Percentiles rank a stretch among this genome's conserved stretches.
These are phyloP conservation scores for Phytophthora quininea DNA, from an alignment of 352 stramenopile genomes.

Conservation along the genomic window DNA sequence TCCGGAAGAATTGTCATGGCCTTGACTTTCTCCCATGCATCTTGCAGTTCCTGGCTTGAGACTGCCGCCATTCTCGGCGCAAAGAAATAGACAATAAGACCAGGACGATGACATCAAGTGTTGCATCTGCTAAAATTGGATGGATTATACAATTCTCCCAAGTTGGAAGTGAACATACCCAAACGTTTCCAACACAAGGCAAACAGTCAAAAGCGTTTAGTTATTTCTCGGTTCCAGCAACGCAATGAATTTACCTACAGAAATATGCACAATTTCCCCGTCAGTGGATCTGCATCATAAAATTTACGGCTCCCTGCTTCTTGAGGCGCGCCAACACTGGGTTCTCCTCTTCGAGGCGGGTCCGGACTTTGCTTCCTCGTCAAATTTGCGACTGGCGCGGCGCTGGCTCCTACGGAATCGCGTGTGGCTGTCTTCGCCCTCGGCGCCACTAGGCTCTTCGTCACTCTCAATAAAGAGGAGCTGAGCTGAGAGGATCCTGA, in stretches of 20 bases:
- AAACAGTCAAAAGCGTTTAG: slow-evolving; percentile 27
- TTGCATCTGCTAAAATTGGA: slow-evolving; percentile 21
- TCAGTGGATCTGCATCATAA: slow-evolving; percentile 73
- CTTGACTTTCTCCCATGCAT: slow-evolving; percentile 75
- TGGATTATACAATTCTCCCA: slow-evolving; percentile 3
- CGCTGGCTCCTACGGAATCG: slow-evolving; percentile 45
- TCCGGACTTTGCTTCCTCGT: slow-evolving; percentile 46
- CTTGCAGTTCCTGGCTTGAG: slow-evolving; percentile 67
- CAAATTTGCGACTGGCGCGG: slow-evolving; percentile 52
- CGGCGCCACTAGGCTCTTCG: slow-evolving; percentile 22
- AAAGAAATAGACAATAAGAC: slow-evolving; percentile 6
- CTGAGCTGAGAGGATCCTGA: slow-evolving; percentile 25
- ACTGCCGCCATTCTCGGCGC: slow-evolving; percentile 50
- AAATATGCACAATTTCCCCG: slow-evolving; percentile 23
- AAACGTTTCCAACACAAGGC: background rate
- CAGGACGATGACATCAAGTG: background rate
- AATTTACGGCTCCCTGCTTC: slow-evolving; percentile 85
- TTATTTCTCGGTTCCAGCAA: slow-evolving; percentile 3
- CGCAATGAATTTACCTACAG: slow-evolving; percentile 21
- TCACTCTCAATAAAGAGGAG: slow-evolving; percentile 41
- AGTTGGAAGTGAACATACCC: slow-evolving; percentile 1
- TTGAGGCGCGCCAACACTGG: slow-evolving; percentile 76
- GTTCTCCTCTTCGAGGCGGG: slow-evolving; percentile 52
- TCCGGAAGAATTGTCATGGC: slow-evolving; percentile 53
- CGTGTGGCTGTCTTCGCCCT: slow-evolving; percentile 40